Evolutionary conservation across 768 basidiomycete species (phyloP), one percentile per base, ranked within the genome.

Genomic region (Strobilomyces dryophilus): DNA sequence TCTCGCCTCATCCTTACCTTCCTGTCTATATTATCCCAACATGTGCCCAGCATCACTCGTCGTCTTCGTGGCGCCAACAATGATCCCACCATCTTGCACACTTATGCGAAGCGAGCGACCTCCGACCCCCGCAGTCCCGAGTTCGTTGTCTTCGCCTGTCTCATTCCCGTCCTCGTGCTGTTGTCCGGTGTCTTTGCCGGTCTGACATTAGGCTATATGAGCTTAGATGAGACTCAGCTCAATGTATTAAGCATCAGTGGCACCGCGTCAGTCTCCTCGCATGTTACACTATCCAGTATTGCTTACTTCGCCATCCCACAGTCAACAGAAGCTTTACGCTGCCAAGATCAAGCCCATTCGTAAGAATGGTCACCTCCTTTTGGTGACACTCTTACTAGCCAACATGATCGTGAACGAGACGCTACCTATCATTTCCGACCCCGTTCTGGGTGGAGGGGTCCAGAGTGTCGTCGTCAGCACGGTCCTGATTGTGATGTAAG

Each of bases 381-480:
- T 93, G 53, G 89, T 91, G 51, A 91, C 89, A 0, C 81, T 92
- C 36, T 79, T 92, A 10, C 73, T 94, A 29, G 85, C 87, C 32
- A 94, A 95, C 70, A 94, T 95, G 92, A 89, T 94, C 52, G 86
- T 87, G 62, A 94, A 94, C 66, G 92, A 93, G 71, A 78, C 88
- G 0, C 80, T 93, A 5, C 92, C 93, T 34, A 79, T 94, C 57
- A 90, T 95, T 54, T 78, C 87, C 11, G 88, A 90, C 65, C 80
- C 82, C 4, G 75, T 92, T 35, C 77, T 95, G 3, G 90, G 90
- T 24, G 89, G 90, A 15, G 89, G 90, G 14, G 73, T 84, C 14
- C 81, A 78, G 62, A 84, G 87, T 49, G 90, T 94, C 53, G 77
- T 90, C 53, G 84, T 85, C 52, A 89, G 87, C 63, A 94, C 92